Evolutionary conservation across 129 eudicot genomes (phyloP).

Genomic region (Artemisia tridentata): DNA sequence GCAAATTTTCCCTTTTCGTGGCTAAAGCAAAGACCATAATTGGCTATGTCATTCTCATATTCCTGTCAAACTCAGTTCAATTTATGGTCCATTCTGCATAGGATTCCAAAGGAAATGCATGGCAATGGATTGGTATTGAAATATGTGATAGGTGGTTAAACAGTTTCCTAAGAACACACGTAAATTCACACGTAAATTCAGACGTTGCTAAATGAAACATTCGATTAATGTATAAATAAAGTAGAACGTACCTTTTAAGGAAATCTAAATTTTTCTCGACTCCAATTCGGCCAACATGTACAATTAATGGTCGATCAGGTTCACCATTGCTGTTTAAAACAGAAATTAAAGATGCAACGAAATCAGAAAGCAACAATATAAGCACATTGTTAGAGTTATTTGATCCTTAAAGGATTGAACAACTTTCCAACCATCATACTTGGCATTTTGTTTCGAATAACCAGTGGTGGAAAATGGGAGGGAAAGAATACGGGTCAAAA

Average conservation of each 20-base stretch:
- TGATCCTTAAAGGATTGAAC: not conserved
- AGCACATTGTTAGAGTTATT: not conserved
- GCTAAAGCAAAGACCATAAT: no score
- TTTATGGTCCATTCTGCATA: no score
- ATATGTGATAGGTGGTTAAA: no score
- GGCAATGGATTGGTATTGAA: no score
- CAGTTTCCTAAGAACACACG: no score
- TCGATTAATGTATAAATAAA: not conserved
- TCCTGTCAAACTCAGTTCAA: no score
- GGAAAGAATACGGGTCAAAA: no score
- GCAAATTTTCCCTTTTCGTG: no score
- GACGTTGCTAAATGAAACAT: not conserved
- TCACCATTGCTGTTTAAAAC: slow-evolving; percentile 64
- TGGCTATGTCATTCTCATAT: no score
- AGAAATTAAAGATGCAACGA: slow-evolving; percentile 10
- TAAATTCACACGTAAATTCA: not conserved
- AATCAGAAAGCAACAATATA: slow-evolving; percentile 7
- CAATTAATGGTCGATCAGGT: slow-evolving; percentile 75
- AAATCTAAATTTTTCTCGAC: slow-evolving; percentile 82
- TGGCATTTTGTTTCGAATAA: not conserved
- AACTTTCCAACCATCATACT: slow-evolving; percentile 10
- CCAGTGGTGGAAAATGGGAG: not conserved
- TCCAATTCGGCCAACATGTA: slow-evolving; percentile 90
- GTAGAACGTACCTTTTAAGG: slow-evolving; percentile 54
- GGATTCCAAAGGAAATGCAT: no score